Evolutionary conservation across 805 yeast species (phyloP).

Genomic region (Cyberlindnera nakhonratchasimensis): DNA sequence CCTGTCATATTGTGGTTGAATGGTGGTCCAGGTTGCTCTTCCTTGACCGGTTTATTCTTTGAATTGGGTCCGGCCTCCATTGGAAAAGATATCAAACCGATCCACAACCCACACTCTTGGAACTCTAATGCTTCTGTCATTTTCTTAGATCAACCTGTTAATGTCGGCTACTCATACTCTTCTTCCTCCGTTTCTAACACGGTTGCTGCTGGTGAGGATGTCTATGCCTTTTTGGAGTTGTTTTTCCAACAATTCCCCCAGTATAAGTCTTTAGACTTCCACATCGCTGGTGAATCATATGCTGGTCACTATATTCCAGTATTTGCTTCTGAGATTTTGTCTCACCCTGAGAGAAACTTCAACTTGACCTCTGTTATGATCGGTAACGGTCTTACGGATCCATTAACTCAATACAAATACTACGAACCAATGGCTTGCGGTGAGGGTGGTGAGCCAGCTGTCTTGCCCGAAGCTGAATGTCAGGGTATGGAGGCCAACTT

Average conservation of each 20-base stretch:
- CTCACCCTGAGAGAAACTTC: slow-evolving; percentile 57
- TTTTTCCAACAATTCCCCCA: slow-evolving; percentile 72
- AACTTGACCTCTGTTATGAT: slow-evolving; percentile 74
- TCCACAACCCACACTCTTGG: slow-evolving; percentile 77
- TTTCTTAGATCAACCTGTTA: slow-evolving; percentile 86
- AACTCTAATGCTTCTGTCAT: slow-evolving; percentile 80
- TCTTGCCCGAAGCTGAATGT: slow-evolving; percentile 78
- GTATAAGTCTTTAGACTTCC: slow-evolving; percentile 58
- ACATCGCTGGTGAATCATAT: slow-evolving; percentile 90
- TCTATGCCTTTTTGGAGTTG: slow-evolving; percentile 71
- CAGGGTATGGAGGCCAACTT: slow-evolving; percentile 59
- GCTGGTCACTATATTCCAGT: slow-evolving; percentile 95
- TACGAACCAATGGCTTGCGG: slow-evolving; percentile 96
- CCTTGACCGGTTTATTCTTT: slow-evolving; percentile 80
- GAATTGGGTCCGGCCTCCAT: slow-evolving; percentile 83
- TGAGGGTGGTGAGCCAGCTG: slow-evolving; percentile 78
- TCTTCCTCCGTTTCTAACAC: slow-evolving; percentile 63
- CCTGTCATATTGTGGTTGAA: slow-evolving; percentile 87
- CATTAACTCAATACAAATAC: slow-evolving; percentile 70
- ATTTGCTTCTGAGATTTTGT: slow-evolving; percentile 75
- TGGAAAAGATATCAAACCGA: slow-evolving; percentile 56
- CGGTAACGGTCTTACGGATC: slow-evolving; percentile 90
- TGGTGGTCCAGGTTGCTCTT: slow-evolving; percentile 95
- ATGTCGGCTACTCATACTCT: slow-evolving; percentile 76
- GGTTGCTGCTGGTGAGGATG: slow-evolving; percentile 80